phyloP scores from a whole-genome alignment of 768 basidiomycete species.

The Mycena indigotica region DNA sequence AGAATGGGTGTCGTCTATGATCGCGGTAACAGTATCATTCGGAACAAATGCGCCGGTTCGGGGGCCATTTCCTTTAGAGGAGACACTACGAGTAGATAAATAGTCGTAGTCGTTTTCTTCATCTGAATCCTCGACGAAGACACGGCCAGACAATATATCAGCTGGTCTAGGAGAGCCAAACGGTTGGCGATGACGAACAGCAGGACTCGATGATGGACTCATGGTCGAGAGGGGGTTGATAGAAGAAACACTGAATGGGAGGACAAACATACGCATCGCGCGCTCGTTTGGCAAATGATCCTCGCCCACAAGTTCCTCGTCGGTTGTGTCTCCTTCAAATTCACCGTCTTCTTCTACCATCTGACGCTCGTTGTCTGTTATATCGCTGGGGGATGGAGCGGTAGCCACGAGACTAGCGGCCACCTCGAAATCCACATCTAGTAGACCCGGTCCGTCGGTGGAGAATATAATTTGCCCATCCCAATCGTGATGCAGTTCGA shows the following conservation, averaged over 20 bases:
- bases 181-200: conserved; percentile 36
- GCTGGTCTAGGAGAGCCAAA: conserved; percentile 53
- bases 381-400: conserved; percentile 49
- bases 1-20: conserved; percentile 48
- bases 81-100: conserved; percentile 25
- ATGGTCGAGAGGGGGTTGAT: conserved; percentile 80
- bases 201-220: conserved; percentile 55
- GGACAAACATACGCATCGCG: conserved; percentile 71
- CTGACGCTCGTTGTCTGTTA: conserved; percentile 54
- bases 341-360: conserved; percentile 53
- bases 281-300: conserved; percentile 74
- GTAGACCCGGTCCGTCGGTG: conserved; percentile 61
- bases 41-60: conserved; percentile 45
- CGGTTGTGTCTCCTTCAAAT: conserved; percentile 76
- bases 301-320: conserved; percentile 80
- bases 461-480: conserved; percentile 77
- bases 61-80: conserved; percentile 35
- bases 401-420: conserved; percentile 54
- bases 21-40: conserved; percentile 39
- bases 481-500: conserved; percentile 73
- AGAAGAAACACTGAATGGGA: conserved; percentile 61
- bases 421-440: conserved; percentile 75
- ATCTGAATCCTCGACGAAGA: conserved; percentile 54
- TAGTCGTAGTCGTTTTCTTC: conserved; percentile 42
- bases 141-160: conserved; percentile 67